These are phyloP conservation scores for Blastobotrys ciferrii DNA, from an alignment of 1,139 yeast genomes.

Conservation along the genomic window DNA sequence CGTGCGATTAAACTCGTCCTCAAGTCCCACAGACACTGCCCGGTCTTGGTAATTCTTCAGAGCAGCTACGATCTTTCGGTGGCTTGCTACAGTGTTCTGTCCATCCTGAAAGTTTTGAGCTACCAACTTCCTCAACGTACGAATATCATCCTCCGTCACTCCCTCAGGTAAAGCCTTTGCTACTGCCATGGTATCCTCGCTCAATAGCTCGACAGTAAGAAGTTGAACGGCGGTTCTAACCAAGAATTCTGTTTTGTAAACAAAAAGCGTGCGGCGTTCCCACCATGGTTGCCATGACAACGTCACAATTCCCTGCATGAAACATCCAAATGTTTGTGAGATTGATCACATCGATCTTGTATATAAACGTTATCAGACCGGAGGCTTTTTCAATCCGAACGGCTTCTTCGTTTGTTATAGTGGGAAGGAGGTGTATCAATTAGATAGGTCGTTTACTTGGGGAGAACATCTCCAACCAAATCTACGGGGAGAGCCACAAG, in stretches of 20 bases:
- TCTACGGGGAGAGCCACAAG: too few species aligned
- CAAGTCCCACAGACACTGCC: conserved; percentile 52
- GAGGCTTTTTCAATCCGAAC: too few species aligned
- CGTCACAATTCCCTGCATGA: too few species aligned
- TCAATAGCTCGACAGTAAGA: too few species aligned
- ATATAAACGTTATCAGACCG: too few species aligned
- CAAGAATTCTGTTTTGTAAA: neutral
- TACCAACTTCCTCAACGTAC: conserved; percentile 34
- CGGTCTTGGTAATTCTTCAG: conserved; percentile 57
- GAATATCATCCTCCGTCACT: conserved; percentile 24
- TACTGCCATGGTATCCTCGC: neutral
- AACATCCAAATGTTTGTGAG: too few species aligned
- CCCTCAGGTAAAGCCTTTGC: conserved; percentile 19
- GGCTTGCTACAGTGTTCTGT: conserved; percentile 71
- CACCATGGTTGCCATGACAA: conserved; percentile 6
- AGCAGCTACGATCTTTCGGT: conserved; percentile 67
- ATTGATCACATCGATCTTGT: too few species aligned
- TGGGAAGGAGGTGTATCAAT: too few species aligned
- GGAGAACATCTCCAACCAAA: too few species aligned
- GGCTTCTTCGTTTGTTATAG: too few species aligned
- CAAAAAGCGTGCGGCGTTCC: conserved; percentile 5
- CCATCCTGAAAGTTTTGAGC: conserved; percentile 80
- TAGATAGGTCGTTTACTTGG: too few species aligned
- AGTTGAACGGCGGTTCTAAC: too few species aligned
- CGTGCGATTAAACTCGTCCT: conserved; percentile 56